A percentile compares a stretch with the other conserved stretches of the same genome.
These are phyloP conservation scores for Psilocybe cyanescens DNA, from an alignment of 768 basidiomycete genomes.

Conservation along the genomic window DNA sequence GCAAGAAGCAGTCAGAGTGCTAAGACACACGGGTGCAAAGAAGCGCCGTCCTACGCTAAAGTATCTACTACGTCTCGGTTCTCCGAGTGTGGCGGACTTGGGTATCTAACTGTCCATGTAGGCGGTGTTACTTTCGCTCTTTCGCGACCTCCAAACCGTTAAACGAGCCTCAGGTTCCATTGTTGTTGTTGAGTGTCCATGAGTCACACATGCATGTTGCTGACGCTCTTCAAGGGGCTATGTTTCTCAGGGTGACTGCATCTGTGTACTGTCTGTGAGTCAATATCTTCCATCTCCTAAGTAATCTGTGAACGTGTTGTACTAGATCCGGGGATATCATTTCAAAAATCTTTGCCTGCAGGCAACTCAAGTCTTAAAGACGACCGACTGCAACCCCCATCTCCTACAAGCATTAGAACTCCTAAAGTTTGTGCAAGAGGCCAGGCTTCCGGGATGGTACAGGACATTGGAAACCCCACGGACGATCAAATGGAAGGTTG, in stretches of 20 bases:
- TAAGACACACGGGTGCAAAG: too few species aligned
- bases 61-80: too few species aligned
- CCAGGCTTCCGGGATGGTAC: background rate
- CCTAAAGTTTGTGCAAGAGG: background rate
- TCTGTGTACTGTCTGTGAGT: background rate
- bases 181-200: too few species aligned
- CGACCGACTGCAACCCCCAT: background rate
- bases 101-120: too few species aligned
- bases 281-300: background rate
- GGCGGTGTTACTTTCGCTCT: background rate
- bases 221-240: background rate
- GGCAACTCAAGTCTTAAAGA: background rate
- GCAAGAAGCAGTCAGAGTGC: too few species aligned
- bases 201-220: background rate
- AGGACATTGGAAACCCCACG: background rate
- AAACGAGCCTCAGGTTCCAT: too few species aligned
- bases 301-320: background rate
- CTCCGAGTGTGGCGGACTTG: too few species aligned
- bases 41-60: too few species aligned
- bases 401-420: background rate
- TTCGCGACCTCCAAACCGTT: background rate
- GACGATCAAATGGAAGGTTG: background rate
- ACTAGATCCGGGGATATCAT: background rate
- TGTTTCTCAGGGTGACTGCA: background rate
- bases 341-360: background rate